Evolutionary conservation across 1,139 yeast genomes (phyloP), one percentile per base, ranked within the genome.

Genomic region (Candida sanyaensis): DNA sequence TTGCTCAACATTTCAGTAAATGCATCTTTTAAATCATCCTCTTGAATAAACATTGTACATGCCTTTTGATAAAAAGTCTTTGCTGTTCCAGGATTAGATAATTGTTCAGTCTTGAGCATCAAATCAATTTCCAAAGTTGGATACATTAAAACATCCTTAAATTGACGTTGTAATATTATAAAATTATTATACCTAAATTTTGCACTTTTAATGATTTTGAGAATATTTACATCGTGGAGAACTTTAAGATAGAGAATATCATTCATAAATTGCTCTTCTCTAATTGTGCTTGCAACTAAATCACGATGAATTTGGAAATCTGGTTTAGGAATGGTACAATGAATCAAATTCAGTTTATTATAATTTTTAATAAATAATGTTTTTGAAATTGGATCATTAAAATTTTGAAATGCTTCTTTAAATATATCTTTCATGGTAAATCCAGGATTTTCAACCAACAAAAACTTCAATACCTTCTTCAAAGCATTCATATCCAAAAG

Each of bases 201-300:
- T 4, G 41, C 11, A 9, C 27, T 3, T 5, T 37, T 12, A 9
- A 37, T 26, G 4, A 27, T 37, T 6, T 27, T 24, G 28, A 27
- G n/a, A 24, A 42, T 42, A 10, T 36, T 30, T 11, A 41, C 21
- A 21, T 30, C 13, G 24, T 42, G 26, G 7, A 42, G 17, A n/a
- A 42, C n/a, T 7, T 28, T 21, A 12, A 31, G n/a, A 11, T 37
- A 31, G 7, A 42, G 27, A 8, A 42, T 37, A 8, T 36, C 39
- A 23, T 21, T 28, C 9, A 36, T 36, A 30, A 42, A 42, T 13
- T 42, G 33, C 12, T 42, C 40, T 24, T 42, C 37, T 42, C 45
- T 30, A 29, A 42, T 24, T 5, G 29, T 27, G n/a, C 27, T 7
- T 11, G 41, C 32, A n/a, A 42, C 45, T 17, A 42, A 37, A 30